Base-by-base conservation (phyloP, 176 grass and related monocot genomes). In the Carex myosuroides region DNA sequence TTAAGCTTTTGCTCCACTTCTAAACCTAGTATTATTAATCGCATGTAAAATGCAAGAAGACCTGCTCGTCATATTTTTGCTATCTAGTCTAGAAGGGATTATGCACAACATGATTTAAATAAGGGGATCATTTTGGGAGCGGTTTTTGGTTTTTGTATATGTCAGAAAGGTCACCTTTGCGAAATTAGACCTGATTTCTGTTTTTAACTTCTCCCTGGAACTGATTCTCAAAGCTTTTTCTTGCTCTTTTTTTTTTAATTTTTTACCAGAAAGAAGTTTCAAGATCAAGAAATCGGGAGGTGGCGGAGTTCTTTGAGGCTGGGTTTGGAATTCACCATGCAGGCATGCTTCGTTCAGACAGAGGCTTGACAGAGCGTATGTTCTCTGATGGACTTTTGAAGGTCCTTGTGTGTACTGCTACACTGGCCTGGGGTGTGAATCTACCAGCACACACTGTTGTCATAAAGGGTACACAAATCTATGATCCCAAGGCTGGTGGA, bases 351-450 rank as follows among this genome's bases (percentile, higher is more conserved):
- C 90, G 95, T 79, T 89, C 95, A 73, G 95, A 98, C 63, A 91
- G 95, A 94, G 89, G 67, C 79, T 85, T 98, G 82, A 98, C 92
- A 81, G 95, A 98, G 82, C 92, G 87, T 63, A 79, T 98, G 79
- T 98, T 98, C 84, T 89, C 87, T 86, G 92, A 98, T 4, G 90
- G 90, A 33, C 84, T 98, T 48, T 71, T 98, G 61, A 98, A 98
- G 92, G 95, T 98, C 14, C 95, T 98, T 91, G 95, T 98, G 35
- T 98, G 95, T 86, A 98, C 95, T 80, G 95, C 95, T 87, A 98
- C 95, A 84, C 91, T 98, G 82, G 95, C 95, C 26, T 98, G 95
- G 95, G 95, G 95, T 86, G 95, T 98, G 21, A 98, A 98, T 79
- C 88, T 98, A 82, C 95, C 95, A 42, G 92, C 95, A 85, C 95